Percentiles rank a stretch among this genome's conserved stretches.
Evolutionary conservation across 495 filamentous ascomycete species (phyloP).

Genomic region (Penicillium robsamsonii): DNA sequence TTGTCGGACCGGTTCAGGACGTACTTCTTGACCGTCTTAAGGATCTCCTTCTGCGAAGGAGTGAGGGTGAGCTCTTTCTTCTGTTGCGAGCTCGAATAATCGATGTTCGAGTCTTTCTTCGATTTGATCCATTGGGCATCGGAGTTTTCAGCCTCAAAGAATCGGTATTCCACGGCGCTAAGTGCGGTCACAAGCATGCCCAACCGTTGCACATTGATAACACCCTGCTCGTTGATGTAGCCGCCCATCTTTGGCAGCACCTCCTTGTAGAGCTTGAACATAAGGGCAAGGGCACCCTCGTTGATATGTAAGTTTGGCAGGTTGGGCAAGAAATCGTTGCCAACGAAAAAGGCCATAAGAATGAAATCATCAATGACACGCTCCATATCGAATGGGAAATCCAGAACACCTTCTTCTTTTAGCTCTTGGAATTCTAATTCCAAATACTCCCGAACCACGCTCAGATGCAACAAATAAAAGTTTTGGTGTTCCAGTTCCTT

Average conservation of each 20-base stretch:
- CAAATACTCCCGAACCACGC: slow-evolving; percentile 94
- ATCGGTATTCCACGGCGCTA: slow-evolving; percentile 78
- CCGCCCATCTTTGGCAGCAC: slow-evolving; percentile 84
- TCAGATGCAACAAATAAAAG: slow-evolving; percentile 96
- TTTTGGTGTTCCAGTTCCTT: slow-evolving; percentile 99
- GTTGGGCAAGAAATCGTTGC: slow-evolving; percentile 98
- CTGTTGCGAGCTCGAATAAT: slow-evolving; percentile 58
- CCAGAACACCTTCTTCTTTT: slow-evolving; percentile 69
- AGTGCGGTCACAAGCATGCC: slow-evolving; percentile 78
- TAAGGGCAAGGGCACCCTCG: slow-evolving; percentile 89
- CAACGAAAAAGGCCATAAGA: slow-evolving; percentile 98
- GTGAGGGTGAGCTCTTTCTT: slow-evolving; percentile 68
- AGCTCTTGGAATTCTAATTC: slow-evolving; percentile 96
- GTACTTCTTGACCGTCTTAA: slow-evolving; percentile 78
- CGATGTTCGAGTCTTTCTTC: slow-evolving; percentile 51
- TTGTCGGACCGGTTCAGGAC: slow-evolving; percentile 60
- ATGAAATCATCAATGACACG: slow-evolving; percentile 98
- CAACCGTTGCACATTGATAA: slow-evolving; percentile 81
- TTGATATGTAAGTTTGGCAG: slow-evolving; percentile 97
- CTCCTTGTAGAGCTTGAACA: slow-evolving; percentile 96
- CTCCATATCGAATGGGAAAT: slow-evolving; percentile 89
- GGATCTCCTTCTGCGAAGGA: slow-evolving; percentile 75
- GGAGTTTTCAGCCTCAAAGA: slow-evolving; percentile 87
- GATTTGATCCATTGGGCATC: slow-evolving; percentile 88
- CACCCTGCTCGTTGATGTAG: slow-evolving; percentile 94